These are phyloP conservation scores for Rhypophila decipiens DNA, from an alignment of 495 filamentous ascomycete genomes.

Conservation along the genomic window DNA sequence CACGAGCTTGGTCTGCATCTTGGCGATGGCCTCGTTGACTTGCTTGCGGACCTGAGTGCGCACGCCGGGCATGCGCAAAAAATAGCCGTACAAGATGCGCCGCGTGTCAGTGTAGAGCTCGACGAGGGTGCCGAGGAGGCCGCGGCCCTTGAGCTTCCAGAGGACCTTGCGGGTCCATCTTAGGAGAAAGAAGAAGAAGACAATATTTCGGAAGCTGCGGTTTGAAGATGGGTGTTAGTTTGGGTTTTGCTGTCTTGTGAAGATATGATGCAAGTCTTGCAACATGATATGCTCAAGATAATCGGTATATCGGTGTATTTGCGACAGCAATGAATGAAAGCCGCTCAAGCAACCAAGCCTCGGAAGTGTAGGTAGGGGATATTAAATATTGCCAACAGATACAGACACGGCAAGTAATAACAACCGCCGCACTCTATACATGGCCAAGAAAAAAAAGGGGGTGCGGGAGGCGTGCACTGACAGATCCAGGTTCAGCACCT, in stretches of 20 bases:
- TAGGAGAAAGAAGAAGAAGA: conserved; percentile 86
- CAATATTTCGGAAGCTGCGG: conserved; percentile 72
- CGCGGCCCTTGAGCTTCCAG: conserved; percentile 81
- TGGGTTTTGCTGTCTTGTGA: too few relatives aligned
- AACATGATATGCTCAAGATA: too few relatives aligned
- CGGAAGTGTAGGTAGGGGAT: too few relatives aligned
- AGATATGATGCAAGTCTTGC: too few relatives aligned
- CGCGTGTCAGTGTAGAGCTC: conserved; percentile 64
- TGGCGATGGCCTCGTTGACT: conserved; percentile 63
- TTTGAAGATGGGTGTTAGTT: not conserved
- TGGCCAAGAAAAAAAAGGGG: not conserved
- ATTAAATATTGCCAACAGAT: too few relatives aligned
- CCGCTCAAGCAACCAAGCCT: too few relatives aligned
- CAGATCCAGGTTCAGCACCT: conserved; percentile 72
- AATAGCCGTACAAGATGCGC: conserved; percentile 72
- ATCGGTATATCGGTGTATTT: too few relatives aligned
- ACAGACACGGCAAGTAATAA: not conserved
- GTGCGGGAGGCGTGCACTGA: conserved; percentile 40
- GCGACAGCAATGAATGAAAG: too few relatives aligned
- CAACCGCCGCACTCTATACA: not conserved
- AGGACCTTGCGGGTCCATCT: conserved; percentile 76
- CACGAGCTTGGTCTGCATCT: conserved; percentile 77
- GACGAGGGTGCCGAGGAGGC: conserved; percentile 69
- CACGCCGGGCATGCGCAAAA: conserved; percentile 79
- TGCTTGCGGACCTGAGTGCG: conserved; percentile 76